These are phyloP conservation scores for Coprinopsis sp. DNA, from an alignment of 768 basidiomycete species.

Conservation along the genomic window DNA sequence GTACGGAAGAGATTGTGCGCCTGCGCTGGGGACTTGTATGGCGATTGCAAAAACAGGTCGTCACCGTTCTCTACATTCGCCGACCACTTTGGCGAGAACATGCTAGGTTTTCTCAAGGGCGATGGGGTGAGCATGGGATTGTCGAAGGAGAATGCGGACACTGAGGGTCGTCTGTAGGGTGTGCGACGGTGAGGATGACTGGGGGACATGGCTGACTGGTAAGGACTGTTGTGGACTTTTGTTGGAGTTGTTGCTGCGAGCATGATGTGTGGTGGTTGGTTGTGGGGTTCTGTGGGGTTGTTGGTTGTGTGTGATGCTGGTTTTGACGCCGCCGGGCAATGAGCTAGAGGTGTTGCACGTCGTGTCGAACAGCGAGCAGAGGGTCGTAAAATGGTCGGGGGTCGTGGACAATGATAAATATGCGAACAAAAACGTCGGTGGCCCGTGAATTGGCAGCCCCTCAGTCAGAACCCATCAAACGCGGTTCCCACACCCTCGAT, in stretches of 20 bases:
- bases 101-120: conserved; percentile 44
- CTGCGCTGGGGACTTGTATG: conserved; percentile 43
- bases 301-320: too few species aligned
- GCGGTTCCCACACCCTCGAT: background rate
- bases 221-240: conserved; percentile 5
- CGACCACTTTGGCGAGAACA: conserved; percentile 29
- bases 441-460: too few species aligned
- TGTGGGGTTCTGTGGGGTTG: too few species aligned
- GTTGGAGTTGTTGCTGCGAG: conserved; percentile 6
- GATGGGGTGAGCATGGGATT: conserved; percentile 65
- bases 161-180: conserved; percentile 19
- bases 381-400: conserved; percentile 8
- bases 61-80: conserved; percentile 34
- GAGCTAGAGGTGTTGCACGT: conserved; percentile 18
- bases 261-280: conserved; percentile 9
- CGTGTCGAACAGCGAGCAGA: conserved; percentile 22
- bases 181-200: conserved; percentile 16
- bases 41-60: conserved; percentile 52
- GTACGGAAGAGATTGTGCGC: conserved; percentile 26
- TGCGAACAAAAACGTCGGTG: too few species aligned
- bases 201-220: conserved; percentile 8
- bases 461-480: too few species aligned
- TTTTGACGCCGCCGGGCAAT: conserved; percentile 6
- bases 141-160: conserved; percentile 32
- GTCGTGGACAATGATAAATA: too few species aligned